Evolutionary conservation across 2,329 filamentous ascomycete species (phyloP), one percentile per base, ranked within the genome.

Genomic region (Xylogone sp.): DNA sequence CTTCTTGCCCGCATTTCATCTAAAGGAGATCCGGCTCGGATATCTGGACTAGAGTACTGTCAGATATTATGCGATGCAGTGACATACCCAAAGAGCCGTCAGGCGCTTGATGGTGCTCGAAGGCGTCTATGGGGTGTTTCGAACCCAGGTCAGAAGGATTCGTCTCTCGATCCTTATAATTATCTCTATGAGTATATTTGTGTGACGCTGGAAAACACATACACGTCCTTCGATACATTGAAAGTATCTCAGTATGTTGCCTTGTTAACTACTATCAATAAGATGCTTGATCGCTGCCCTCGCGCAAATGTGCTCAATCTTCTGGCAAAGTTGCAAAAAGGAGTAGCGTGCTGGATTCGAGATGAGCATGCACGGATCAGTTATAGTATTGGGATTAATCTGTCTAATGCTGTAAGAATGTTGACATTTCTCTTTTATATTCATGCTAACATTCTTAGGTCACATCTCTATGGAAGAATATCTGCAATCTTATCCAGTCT

Each of bases 61-160:
- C 45, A 50, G 13, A 45, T 58, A 1, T 13, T 66, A 0, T 43
- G 64, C 20, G 47, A 44, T 19, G 58, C 58, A 43, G 76, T 81
- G 10, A 75, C 67, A 34, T 75, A 84, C 48, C 83, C 84, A 6
- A 75, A 76, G 10, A 84, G 84, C 58, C 74, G 75, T 6, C 79
- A 83, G 55, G 79, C 82, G 10, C 71, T 90, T 3, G 87, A 90
- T 52, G 77, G 81, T 48, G 84, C 82, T 49, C 76, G 81, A 46
- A 79, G 81, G 46, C 77, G 76, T n/a, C 71, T 92, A 0, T 90
- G 86, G 86, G 83, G 83, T 3, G 78, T 77, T 1, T 64, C 68
- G 0, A 67, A 67, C 31, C 67, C 69, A 0, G 71, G 71, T 1
- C 62, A 69, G 2, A 72, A 72, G 48, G 67, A 68, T 1, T 56